Base-by-base conservation (phyloP, 306 rosid genomes). In the Ammopiptanthus mongolicus region DNA sequence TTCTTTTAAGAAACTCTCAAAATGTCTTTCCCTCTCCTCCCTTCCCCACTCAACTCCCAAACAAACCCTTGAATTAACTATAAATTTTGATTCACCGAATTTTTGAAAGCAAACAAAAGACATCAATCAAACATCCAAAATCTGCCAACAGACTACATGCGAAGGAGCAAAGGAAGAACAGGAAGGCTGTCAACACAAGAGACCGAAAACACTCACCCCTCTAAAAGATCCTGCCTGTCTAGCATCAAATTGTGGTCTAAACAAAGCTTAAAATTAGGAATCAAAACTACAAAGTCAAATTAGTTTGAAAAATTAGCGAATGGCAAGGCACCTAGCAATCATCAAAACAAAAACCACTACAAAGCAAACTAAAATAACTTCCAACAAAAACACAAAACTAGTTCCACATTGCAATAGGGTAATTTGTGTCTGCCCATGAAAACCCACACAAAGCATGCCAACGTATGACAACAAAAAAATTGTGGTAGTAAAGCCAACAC, bases 71-170 rank as follows among this genome's bases (percentile, higher is more conserved):
- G n/a, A 50, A 8, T 13, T 29, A 29, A 47, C 31, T 28, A 48
- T 8, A 56, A 31, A 19, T 25, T n/a, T 46, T 31, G 55, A 41
- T 7, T 22, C 36, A 57, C 15, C 41, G 17, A 72, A 60, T 42
- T n/a, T 23, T 60, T 39, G 47, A 51, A 70, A 70, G 65, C 42
- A 47, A 57, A 58, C 75, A 67, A 65, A 66, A 56, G 48, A 25
- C 28, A 25, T 25, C 28, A 25, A 25, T 25, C 28, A 25, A 25
- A 3, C 28, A 25, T 33, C 37, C 37, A 33, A 33, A 33, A 33
- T 4, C 37, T 33, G 5, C 37, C 37, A 41, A 41, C 47, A 41
- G 14, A 10, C 3, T 29, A 12, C 36, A 70, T 2, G 41, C 2
- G 15, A 37, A 47, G 23, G 9, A 29, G 21, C 4, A 48, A 25